These are phyloP conservation scores for Cyberlindnera maritima DNA, from an alignment of 805 yeast species.

Conservation along the genomic window DNA sequence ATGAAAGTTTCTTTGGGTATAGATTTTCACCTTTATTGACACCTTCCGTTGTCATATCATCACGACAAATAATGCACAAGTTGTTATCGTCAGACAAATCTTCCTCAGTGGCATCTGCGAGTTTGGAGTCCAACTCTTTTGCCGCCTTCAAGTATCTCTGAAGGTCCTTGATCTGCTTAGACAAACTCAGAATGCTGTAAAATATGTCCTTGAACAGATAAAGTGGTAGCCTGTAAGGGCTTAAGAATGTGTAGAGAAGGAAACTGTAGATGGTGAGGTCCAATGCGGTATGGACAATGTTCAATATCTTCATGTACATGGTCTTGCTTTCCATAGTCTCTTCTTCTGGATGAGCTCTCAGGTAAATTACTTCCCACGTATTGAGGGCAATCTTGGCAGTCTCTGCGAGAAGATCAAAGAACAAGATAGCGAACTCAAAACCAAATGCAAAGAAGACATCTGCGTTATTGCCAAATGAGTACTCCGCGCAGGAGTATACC, in stretches of 20 bases:
- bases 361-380: conserved; percentile 52
- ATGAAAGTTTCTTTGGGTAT: conserved; percentile 71
- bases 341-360: conserved; percentile 48
- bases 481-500: conserved; percentile 53
- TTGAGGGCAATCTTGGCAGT: conserved; percentile 48
- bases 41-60: conserved; percentile 64
- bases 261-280: conserved; percentile 46
- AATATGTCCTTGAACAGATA: conserved; percentile 50
- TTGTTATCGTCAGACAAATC: conserved; percentile 61
- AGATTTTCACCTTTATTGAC: conserved; percentile 37
- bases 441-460: conserved; percentile 66
- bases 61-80: conserved; percentile 87
- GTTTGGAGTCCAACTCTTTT: conserved; percentile 58
- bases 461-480: conserved; percentile 38
- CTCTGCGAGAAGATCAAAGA: conserved; percentile 48
- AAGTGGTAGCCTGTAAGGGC: conserved; percentile 43
- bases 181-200: conserved; percentile 32
- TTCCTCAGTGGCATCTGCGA: conserved; percentile 56
- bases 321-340: conserved; percentile 73
- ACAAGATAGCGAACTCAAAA: conserved; percentile 68
- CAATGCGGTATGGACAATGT: conserved; percentile 47
- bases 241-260: conserved; percentile 44
- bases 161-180: conserved; percentile 36
- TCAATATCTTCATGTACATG: conserved; percentile 54
- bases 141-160: conserved; percentile 43